phyloP scores from a whole-genome alignment of 2,329 filamentous ascomycete species.

The Ceratocystis smalleyi region DNA sequence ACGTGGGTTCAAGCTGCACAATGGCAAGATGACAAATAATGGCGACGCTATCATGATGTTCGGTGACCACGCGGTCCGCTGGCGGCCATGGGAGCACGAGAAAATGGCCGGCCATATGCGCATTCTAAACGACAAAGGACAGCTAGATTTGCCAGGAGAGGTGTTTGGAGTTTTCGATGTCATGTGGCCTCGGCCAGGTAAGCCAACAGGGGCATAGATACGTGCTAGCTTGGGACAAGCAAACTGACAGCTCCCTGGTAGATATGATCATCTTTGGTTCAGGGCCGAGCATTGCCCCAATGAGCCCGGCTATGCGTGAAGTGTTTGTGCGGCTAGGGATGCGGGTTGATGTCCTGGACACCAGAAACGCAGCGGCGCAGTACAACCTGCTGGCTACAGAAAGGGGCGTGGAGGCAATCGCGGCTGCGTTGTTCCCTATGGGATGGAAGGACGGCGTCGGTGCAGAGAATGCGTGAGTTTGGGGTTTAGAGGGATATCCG shows the following conservation, averaged over 20 bases:
- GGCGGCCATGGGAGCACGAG: slow-evolving; percentile 60
- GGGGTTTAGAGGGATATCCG: not conserved
- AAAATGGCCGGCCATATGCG: slow-evolving; percentile 24
- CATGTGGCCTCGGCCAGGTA: slow-evolving; percentile 81
- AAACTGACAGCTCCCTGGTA: slow-evolving; percentile 23
- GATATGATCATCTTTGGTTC: slow-evolving; percentile 84
- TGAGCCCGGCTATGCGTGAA: slow-evolving; percentile 58
- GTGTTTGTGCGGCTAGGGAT: slow-evolving; percentile 66
- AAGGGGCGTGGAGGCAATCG: slow-evolving; percentile 68
- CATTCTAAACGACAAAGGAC: slow-evolving; percentile 60
- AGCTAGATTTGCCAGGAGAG: slow-evolving; percentile 58
- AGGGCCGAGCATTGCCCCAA: slow-evolving; percentile 56
- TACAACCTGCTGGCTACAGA: slow-evolving; percentile 95
- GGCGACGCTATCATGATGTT: slow-evolving; percentile 64
- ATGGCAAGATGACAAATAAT: slow-evolving; percentile 53
- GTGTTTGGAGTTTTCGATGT: slow-evolving; percentile 62
- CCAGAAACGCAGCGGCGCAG: slow-evolving; percentile 81
- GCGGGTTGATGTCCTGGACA: slow-evolving; percentile 77
- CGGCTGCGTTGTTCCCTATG: slow-evolving; percentile 72
- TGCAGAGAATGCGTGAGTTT: slow-evolving; percentile 20
- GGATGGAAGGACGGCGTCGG: slow-evolving; percentile 56
- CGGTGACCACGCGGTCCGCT: slow-evolving; percentile 73
- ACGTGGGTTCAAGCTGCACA: slow-evolving; percentile 78
- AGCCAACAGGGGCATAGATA: slow-evolving; percentile 22
- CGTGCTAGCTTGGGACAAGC: not conserved